Base-by-base conservation (phyloP, 345 rosid genomes). In the Eucalyptus regnans region DNA sequence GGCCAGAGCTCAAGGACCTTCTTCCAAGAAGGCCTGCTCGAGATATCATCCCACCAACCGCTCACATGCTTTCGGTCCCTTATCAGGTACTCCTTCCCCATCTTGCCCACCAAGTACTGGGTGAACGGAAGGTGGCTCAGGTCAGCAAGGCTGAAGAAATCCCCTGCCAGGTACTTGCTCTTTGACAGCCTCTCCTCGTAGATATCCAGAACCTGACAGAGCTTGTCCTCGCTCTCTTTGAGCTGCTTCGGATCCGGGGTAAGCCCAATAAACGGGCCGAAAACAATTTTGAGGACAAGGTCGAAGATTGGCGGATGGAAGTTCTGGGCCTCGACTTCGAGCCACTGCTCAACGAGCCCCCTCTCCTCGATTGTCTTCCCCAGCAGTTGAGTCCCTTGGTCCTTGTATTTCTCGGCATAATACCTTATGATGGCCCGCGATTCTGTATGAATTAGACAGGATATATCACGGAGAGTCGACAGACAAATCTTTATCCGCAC, bases 391-490 rank as follows among this genome's bases (percentile, higher is more conserved):
- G 91, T 92, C 29, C 93, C 95, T 41, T 94, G 95, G 7, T 89
- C 56, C 90, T 86, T 90, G 94, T 95, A 95, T 58, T 96, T 96
- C 86, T 96, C 94, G 5, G 98, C 94, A 68, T 93, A 90, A 91
- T 95, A 95, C 91, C 97, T 93, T 68, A 95, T 92, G 89, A 95
- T 94, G 9, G 97, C 99, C 16, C 97, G 90, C 0, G 96, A 96
- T 91, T 95, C 99, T 95, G 91, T 81, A 87, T 54, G 11, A 12
- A 29, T 37, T 3, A 20, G 31, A 29, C 14, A 23, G 18, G 71
- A 62, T 1, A 62, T 48, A 20, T 14, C 5, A 62, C 5, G 11
- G 13, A 17, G 18, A 87, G 52, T 33, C 23, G 50, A 62, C 54
- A 56, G 33, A 11, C 86, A 20, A 37, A 51, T 46, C 37, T 29